Evolutionary conservation across 2,329 filamentous ascomycete genomes (phyloP), one percentile per base, ranked within the genome.

Genomic region (Herpomyces periplanetae): DNA sequence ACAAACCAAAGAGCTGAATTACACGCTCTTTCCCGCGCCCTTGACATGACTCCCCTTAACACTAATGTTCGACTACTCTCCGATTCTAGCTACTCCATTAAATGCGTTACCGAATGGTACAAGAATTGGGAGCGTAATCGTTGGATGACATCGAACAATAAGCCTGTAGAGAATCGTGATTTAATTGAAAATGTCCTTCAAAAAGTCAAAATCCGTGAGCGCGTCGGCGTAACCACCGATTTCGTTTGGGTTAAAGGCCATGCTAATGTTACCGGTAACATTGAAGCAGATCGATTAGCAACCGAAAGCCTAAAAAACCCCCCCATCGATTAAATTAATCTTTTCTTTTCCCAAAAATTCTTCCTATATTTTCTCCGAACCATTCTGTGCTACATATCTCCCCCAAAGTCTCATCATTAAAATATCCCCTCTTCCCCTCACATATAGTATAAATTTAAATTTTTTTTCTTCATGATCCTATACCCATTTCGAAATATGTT

Each of bases 1-100:
- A 91, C 80, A 1, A 96, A 96, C 34, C 69, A 91, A 36, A 64
- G 80, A 3, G 80, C 75, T n/a, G 80, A 96, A 41, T 45, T 96
- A 23, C 73, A 65, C 10, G 80, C 71, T 4, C 62, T 91, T 25
- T 45, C 66, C 12, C 62, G 73, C 22, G 73, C 73, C 1, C 46
- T 91, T 10, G 57, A 88, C 31, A 51, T 61, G 17, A 56, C 60
- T 2, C 59, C 65, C 1, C 39, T 51, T 8, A 46, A 59, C 22
- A 49, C 63, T 22, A 45, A 56, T 23, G 50, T 84, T 6, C 49
- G 58, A 22, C 84, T 96, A 27, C 51, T 60, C 33, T 71, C 60
- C n/a, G 80, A 96, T 39, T 80, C 65, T 37, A 58, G 59, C 31
- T 91, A 91, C 40, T 51, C 66, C 1, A 87, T 88, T 37, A 61